These are phyloP conservation scores for Aspergillus sparsus DNA, from an alignment of 495 filamentous ascomycete genomes.

Conservation along the genomic window DNA sequence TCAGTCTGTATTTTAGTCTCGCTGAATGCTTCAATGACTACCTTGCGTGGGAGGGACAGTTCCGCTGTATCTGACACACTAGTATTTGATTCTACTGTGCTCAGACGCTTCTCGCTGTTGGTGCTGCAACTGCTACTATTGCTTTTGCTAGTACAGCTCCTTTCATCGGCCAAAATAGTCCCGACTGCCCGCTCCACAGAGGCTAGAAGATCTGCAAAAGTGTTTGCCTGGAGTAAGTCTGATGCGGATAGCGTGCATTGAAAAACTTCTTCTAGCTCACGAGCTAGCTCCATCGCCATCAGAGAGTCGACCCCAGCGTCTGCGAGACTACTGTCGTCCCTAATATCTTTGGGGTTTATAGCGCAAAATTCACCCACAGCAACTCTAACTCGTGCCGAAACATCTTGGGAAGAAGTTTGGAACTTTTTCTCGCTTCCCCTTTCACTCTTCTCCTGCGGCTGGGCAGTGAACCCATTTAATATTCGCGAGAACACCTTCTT, in stretches of 20 bases:
- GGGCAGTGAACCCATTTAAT: not conserved
- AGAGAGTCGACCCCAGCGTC: constrained; percentile 59
- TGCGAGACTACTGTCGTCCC: constrained; percentile 37
- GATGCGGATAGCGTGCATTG: constrained; percentile 37
- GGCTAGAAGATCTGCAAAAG: constrained; percentile 22
- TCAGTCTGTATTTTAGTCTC: constrained; percentile 40
- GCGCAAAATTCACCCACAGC: constrained; percentile 40
- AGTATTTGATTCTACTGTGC: constrained; percentile 10
- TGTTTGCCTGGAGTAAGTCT: constrained; percentile 40
- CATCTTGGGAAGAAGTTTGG: not conserved
- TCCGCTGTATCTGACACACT: constrained; percentile 14
- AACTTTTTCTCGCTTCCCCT: not conserved
- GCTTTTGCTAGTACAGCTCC: not conserved
- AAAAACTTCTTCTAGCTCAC: constrained; percentile 50
- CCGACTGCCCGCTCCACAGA: constrained; percentile 17
- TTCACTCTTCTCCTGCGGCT: not conserved
- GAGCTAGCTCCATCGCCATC: constrained; percentile 55
- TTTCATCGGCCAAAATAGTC: not conserved
- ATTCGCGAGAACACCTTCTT: constrained; percentile 42
- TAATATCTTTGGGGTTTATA: constrained; percentile 44
- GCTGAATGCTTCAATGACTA: constrained; percentile 28
- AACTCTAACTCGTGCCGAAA: constrained; percentile 18
- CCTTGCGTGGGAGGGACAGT: constrained; percentile 6
- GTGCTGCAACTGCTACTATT: not conserved
- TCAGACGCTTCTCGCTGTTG: not conserved